phyloP scores from a whole-genome alignment of 371 early-diverging fungal genomes.

The Rhizopus microsporus region DNA sequence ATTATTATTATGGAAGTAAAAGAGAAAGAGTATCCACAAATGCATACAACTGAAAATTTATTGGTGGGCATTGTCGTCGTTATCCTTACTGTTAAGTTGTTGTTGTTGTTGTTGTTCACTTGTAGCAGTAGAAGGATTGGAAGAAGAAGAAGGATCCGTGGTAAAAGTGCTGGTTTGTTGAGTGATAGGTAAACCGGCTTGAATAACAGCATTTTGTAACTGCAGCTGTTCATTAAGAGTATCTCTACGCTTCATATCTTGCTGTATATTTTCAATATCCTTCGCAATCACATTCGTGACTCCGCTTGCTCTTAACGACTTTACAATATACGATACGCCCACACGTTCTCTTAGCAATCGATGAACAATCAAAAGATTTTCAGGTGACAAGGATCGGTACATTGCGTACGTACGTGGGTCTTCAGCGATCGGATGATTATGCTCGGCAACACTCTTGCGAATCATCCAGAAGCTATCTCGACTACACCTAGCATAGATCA shows the following conservation, averaged over 20 bases:
- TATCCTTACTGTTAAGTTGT: background rate
- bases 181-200: background rate
- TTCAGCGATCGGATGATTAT: slow-evolving; percentile 22
- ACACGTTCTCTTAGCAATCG: slow-evolving; percentile 14
- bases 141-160: too few relatives aligned
- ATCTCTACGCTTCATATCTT: slow-evolving; percentile 22
- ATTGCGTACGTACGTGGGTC: slow-evolving; percentile 23
- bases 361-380: slow-evolving; percentile 15
- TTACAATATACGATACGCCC: slow-evolving; percentile 13
- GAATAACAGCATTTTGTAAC: slow-evolving; percentile 1
- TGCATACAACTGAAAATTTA: slow-evolving; percentile 1
- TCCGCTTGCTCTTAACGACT: slow-evolving; percentile 12
- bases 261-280: slow-evolving; percentile 31
- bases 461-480: slow-evolving; percentile 19
- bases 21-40: slow-evolving; percentile 16
- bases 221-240: slow-evolving; percentile 3
- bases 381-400: slow-evolving; percentile 21
- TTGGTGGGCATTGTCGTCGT: too few relatives aligned
- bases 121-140: background rate
- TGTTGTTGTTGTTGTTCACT: background rate
- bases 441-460: slow-evolving; percentile 23
- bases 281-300: slow-evolving; percentile 23
- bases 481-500: slow-evolving; percentile 24
- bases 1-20: too few relatives aligned
- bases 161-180: background rate